phyloP scores from a whole-genome alignment of 805 yeast species.

The Candida manassasensis region DNA sequence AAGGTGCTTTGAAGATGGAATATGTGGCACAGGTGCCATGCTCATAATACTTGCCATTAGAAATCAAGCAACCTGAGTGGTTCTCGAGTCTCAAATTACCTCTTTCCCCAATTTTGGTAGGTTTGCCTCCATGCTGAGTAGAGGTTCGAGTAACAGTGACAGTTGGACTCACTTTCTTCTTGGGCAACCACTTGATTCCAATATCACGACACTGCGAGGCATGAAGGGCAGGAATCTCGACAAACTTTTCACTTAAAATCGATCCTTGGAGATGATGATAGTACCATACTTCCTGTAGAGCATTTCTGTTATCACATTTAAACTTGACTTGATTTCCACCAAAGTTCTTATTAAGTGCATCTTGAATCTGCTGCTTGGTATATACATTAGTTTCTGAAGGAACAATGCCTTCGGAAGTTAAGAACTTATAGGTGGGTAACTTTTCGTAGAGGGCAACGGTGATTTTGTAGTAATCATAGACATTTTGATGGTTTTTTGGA shows the following conservation, averaged over 20 bases:
- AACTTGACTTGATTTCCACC: slow-evolving; percentile 55
- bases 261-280: slow-evolving; percentile 74
- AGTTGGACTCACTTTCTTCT: slow-evolving; percentile 43
- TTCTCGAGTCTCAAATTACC: slow-evolving; percentile 45
- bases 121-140: slow-evolving; percentile 17
- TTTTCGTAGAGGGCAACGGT: slow-evolving; percentile 28
- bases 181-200: slow-evolving; percentile 52
- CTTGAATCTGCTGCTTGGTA: slow-evolving; percentile 49
- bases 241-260: slow-evolving; percentile 54
- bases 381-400: slow-evolving; percentile 61
- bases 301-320: slow-evolving; percentile 46
- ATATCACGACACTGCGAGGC: slow-evolving; percentile 23
- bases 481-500: slow-evolving; percentile 24
- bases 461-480: slow-evolving; percentile 49
- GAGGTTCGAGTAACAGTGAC: slow-evolving; percentile 12
- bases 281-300: slow-evolving; percentile 71
- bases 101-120: slow-evolving; percentile 12
- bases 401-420: slow-evolving; percentile 61
- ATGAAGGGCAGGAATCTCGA: slow-evolving; percentile 54
- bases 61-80: slow-evolving; percentile 72
- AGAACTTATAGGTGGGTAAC: slow-evolving; percentile 58
- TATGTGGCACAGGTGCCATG: slow-evolving; percentile 84
- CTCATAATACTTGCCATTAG: slow-evolving; percentile 80
- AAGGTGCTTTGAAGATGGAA: slow-evolving; percentile 48
- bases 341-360: slow-evolving; percentile 47